Evolutionary conservation across 208 protist genomes (phyloP).

Genomic region (Leishmania lainsoni): DNA sequence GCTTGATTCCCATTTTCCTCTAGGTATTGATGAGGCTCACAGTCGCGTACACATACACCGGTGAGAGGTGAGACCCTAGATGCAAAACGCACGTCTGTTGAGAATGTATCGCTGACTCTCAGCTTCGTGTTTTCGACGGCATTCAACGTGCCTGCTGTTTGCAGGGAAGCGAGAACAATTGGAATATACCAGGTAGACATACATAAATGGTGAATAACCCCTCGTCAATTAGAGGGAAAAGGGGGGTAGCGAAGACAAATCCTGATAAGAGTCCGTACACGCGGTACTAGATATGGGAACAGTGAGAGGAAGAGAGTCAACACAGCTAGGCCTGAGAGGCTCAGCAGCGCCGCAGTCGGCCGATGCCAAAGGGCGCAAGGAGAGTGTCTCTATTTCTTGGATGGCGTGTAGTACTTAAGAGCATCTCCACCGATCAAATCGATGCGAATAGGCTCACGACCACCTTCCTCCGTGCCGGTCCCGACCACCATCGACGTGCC

Average conservation of each 20-base stretch:
- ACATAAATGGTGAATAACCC: background rate
- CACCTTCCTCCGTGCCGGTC: conserved; percentile 66
- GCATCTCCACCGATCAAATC: conserved; percentile 50
- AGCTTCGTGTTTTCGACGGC: background rate
- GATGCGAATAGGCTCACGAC: conserved; percentile 59
- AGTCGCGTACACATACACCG: background rate
- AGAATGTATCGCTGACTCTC: background rate
- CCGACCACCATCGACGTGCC: conserved; percentile 86
- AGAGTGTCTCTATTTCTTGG: conserved; percentile 23
- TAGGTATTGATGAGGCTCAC: background rate
- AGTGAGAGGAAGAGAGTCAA: background rate
- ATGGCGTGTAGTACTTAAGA: conserved; percentile 50
- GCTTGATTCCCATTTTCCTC: background rate
- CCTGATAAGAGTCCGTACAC: background rate
- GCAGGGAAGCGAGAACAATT: background rate
- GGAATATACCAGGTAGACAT: no score
- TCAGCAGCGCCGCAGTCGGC: background rate
- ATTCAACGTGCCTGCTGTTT: background rate
- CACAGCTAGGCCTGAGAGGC: background rate
- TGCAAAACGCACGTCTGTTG: background rate
- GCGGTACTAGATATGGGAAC: background rate
- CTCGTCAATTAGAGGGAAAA: background rate
- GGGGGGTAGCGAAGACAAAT: background rate
- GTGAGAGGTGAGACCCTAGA: background rate
- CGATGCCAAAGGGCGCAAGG: background rate